Evolutionary conservation across 768 basidiomycete genomes (phyloP).

Genomic region (Leccinellum rugosiceps): DNA sequence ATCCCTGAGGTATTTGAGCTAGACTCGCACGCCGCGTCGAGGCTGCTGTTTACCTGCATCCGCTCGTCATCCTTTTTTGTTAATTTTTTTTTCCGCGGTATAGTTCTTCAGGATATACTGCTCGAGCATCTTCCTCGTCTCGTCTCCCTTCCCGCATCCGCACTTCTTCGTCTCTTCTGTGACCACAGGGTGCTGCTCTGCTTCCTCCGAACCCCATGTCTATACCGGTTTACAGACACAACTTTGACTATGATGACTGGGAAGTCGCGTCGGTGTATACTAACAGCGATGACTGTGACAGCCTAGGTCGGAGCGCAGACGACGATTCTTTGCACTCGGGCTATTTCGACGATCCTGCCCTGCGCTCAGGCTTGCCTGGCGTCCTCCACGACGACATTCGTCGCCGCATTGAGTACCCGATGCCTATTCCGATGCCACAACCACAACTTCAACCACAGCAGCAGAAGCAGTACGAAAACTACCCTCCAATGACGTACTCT

Average conservation of each 20-base stretch:
- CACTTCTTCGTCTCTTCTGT: neutral
- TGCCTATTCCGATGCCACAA: conserved; percentile 7
- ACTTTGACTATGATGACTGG: conserved; percentile 24
- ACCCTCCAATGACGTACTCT: conserved; percentile 1
- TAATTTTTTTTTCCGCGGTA: neutral
- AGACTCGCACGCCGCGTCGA: conserved; percentile 3
- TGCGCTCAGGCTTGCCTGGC: conserved; percentile 1
- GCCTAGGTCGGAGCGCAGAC: conserved; percentile 20
- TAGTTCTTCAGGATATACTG: conserved; percentile 1
- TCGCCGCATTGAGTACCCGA: conserved; percentile 14
- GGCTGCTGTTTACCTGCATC: neutral
- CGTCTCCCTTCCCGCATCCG: neutral
- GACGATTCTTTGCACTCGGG: conserved; percentile 10
- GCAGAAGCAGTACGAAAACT: conserved; percentile 9
- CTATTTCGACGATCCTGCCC: conserved; percentile 7
- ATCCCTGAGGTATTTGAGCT: conserved; percentile 27
- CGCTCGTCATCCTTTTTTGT: neutral
- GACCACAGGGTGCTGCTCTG: neutral
- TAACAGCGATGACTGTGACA: conserved; percentile 29
- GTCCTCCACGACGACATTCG: neutral
- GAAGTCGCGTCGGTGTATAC: conserved; percentile 29
- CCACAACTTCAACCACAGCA: neutral
- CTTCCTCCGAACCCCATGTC: conserved; percentile 8
- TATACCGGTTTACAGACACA: conserved; percentile 28
- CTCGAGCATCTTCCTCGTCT: neutral